Evolutionary conservation across 257 asterid species (phyloP), one percentile per base, ranked within the genome.

Genomic region (Haberlea rhodopensis): DNA sequence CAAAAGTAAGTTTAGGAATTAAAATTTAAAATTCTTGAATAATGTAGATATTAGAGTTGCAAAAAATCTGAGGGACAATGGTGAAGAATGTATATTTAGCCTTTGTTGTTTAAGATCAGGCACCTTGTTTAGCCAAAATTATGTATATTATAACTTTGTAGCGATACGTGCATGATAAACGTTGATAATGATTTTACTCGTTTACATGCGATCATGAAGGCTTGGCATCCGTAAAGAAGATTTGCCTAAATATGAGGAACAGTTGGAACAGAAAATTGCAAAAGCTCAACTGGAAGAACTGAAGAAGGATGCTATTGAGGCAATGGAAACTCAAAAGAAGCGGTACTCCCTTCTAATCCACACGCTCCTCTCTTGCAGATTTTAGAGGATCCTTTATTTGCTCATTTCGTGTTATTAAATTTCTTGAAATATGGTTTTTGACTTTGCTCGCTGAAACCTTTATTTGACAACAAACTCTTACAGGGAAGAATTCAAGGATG

Each of bases 281-380:
- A 89, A 87, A 79, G 97, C 96, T 28, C 97, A 92, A 56, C 76
- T 89, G 49, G 94, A 84, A 71, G 95, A 87, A 73, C 77, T 92
- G 81, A 80, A 89, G 79, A 91, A 91, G 84, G 95, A 89, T 28
- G 87, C 82, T 31, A 3, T 76, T 60, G 97, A 92, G 70, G 99
- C 97, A 67, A 92, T 92, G 99, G 97, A 87, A 27, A 82, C 97
- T 65, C 97, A 92, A 76, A 87, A 84, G 85, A 87, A 89, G 77
- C 57, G 90, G 96, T 90, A 84, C 45, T n/a, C n/a, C 43, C 48
- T 28, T 60, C 67, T 62, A 37, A 54, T 55, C 21, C 24, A 1
- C 11, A 9, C 27, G 28, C 53, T 24, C 57, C 19, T 25, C 49
- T 49, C 37, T 54, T 52, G 8, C 65, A 2, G 18, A 4, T 53